Evolutionary conservation across 2,329 filamentous ascomycete genomes (phyloP).

Genomic region (Alternaria arborescens): DNA sequence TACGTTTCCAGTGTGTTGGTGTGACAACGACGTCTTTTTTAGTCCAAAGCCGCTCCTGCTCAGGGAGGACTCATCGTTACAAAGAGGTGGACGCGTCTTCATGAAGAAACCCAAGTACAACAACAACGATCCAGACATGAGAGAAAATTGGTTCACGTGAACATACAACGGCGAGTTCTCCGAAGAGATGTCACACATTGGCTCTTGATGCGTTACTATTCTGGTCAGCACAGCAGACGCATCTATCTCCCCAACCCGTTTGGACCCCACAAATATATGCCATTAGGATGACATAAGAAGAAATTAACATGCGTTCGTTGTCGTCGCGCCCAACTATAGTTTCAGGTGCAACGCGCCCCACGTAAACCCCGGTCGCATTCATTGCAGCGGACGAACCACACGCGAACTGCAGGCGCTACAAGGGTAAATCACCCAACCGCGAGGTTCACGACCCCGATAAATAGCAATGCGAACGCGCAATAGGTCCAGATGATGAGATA

Average conservation of each 20-base stretch:
- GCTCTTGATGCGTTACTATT: background rate
- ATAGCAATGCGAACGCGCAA: background rate
- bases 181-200: background rate
- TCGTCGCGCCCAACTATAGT: slow-evolving; percentile 10
- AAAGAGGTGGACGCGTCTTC: background rate
- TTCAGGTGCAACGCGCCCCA: slow-evolving; percentile 8
- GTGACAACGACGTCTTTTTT: background rate
- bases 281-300: background rate
- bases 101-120: background rate
- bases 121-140: background rate
- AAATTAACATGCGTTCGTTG: background rate
- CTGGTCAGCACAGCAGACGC: background rate
- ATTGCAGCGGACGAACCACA: slow-evolving; percentile 11
- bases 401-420: slow-evolving; percentile 17
- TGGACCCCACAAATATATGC: background rate
- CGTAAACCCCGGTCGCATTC: slow-evolving; percentile 9
- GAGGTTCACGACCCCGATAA: slow-evolving; percentile 6
- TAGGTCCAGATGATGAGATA: background rate
- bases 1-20: background rate
- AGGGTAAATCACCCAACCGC: slow-evolving; percentile 7
- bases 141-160: background rate
- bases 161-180: background rate
- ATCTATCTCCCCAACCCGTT: background rate
- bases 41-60: background rate
- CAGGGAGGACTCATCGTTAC: background rate